These are phyloP conservation scores for Haplosporangium sp. DNA, from an alignment of 371 early-diverging fungal genomes.

Conservation along the genomic window DNA sequence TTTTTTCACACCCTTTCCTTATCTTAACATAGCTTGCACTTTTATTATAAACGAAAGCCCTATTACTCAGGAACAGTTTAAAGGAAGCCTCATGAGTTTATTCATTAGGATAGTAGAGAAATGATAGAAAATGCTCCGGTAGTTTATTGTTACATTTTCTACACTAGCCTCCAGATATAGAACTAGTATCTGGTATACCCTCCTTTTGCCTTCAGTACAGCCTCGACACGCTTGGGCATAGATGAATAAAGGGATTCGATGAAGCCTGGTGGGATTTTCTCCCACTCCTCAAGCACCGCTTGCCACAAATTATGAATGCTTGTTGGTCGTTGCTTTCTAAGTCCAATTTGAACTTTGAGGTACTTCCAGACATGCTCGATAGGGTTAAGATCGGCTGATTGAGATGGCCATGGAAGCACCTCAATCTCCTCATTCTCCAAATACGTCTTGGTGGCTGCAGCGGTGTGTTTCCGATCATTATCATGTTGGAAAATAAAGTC, in stretches of 20 bases:
- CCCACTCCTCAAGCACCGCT: conserved; percentile 10
- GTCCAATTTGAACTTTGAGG: conserved; percentile 18
- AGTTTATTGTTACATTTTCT: too few relatives aligned
- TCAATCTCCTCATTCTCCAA: neutral
- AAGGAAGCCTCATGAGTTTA: too few relatives aligned
- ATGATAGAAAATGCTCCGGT: too few relatives aligned
- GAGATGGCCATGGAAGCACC: conserved; percentile 12
- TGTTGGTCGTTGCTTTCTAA: conserved; percentile 1
- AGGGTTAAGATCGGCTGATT: conserved; percentile 10
- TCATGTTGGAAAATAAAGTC: conserved; percentile 15
- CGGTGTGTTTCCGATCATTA: conserved; percentile 11
- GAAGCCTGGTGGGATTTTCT: neutral
- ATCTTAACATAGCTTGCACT: too few relatives aligned
- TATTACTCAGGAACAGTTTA: too few relatives aligned
- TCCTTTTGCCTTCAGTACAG: conserved; percentile 9
- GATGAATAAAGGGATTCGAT: conserved; percentile 3
- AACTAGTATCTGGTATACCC: conserved; percentile 3
- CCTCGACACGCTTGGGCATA: conserved; percentile 2
- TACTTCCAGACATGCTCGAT: conserved; percentile 15
- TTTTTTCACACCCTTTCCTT: too few relatives aligned
- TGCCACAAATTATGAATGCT: conserved; percentile 14
- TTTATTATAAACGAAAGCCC: too few relatives aligned
- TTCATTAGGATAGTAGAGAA: too few relatives aligned
- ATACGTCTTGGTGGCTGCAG: conserved; percentile 3
- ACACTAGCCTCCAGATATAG: too few relatives aligned